Evolutionary conservation across 2,329 filamentous ascomycete genomes (phyloP).

Genomic region (Cladosporium sp.): DNA sequence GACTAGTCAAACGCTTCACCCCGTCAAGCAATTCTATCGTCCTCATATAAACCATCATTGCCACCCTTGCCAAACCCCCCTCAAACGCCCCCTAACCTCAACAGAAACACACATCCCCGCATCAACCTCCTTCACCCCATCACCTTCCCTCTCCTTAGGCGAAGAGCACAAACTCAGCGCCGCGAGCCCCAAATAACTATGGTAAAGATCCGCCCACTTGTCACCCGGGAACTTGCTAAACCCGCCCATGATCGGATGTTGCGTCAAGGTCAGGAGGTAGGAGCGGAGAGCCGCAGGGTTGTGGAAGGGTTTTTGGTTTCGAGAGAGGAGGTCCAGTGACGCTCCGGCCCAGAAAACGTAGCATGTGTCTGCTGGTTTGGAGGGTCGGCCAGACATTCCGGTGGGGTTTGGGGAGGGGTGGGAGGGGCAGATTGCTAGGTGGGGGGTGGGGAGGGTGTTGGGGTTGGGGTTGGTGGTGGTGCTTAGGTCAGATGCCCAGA

Average conservation of each 20-base stretch:
- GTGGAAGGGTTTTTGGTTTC: neutral
- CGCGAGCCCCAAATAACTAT: slow-evolving; percentile 82
- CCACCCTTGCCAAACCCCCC: neutral
- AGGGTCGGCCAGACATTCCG: slow-evolving; percentile 84
- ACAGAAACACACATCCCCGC: slow-evolving; percentile 69
- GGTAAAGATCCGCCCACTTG: slow-evolving; percentile 63
- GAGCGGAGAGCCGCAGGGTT: slow-evolving; percentile 39
- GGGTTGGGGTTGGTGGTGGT: slow-evolving; percentile 92
- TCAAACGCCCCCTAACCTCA: slow-evolving; percentile 38
- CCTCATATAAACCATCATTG: too few species aligned
- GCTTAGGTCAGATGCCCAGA: slow-evolving; percentile 55
- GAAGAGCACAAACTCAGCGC: slow-evolving; percentile 58
- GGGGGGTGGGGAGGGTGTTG: slow-evolving; percentile 92
- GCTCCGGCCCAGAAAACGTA: slow-evolving; percentile 90
- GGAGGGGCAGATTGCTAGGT: slow-evolving; percentile 48
- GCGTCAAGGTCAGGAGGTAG: slow-evolving; percentile 79
- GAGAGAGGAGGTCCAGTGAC: slow-evolving; percentile 39
- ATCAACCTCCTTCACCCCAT: slow-evolving; percentile 62
- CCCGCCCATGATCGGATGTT: slow-evolving; percentile 64
- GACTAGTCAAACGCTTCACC: too few species aligned
- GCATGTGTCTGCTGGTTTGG: slow-evolving; percentile 91
- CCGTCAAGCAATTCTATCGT: too few species aligned
- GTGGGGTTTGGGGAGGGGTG: slow-evolving; percentile 30
- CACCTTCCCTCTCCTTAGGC: slow-evolving; percentile 56
- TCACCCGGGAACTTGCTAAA: slow-evolving; percentile 45